Base-by-base conservation (phyloP, 345 rosid genomes). In the Acer saccharum region DNA sequence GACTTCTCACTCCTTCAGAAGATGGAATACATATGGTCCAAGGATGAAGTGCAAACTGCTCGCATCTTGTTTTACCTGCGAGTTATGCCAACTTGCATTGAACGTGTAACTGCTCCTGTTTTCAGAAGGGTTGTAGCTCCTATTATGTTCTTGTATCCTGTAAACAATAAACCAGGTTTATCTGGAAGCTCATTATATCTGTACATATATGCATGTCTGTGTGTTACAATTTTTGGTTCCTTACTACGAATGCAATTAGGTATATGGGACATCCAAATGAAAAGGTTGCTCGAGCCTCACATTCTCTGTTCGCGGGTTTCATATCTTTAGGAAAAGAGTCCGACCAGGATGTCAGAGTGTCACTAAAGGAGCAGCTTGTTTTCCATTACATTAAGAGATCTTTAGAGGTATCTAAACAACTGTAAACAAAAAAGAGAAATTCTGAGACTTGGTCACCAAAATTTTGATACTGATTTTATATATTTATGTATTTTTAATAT, bases 21-120 rank as follows among this genome's bases (percentile, higher is more conserved):
- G 82, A 72, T 85, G 83, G 87, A 81, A 43, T 94, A 94, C 78
- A 69, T 73, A 69, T 96, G 98, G 99, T 88, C 85, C 76, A 84
- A 84, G 78, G 99, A 96, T 86, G 98, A 92, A 69, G 94, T 96
- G 68, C 99, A 96, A 81, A 91, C 99, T 78, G 90, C 98, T 77
- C 93, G 97, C 29, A 78, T 94, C 71, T 86, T 94, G 83, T 96
- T 96, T 88, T 96, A 87, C 81, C 77, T 94, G 84, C 91, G 97
- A 23, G 91, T 96, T 72, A 88, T 94, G 77, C 98, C 98, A 68
- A 94, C 97, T 72, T 94, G 90, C 85, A 82, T 94, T 29, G 98
- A 88, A 69, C 85, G 76, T 70, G 76, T 96, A 78, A 87, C 93
- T n/a, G 86, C 90, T 72, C 65, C 75, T 57, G 86, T 88, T 57